A percentile compares a stretch with the other conserved stretches of the same genome.
Conservation (phyloP, 192 early-diverging fungal genomes). For the Coemansia sp. region DNA sequence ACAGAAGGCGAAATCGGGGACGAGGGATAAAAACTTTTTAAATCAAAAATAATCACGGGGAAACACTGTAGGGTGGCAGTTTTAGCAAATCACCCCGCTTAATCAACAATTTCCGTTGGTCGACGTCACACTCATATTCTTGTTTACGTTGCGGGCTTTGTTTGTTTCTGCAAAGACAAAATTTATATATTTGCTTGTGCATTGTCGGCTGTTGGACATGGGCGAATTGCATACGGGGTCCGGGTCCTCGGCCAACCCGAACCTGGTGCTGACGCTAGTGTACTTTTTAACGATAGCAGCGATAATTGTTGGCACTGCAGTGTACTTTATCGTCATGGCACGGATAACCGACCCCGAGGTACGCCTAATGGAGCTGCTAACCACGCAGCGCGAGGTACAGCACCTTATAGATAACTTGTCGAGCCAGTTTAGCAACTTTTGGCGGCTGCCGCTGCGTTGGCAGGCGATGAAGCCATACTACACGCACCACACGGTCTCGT, state of each 20-base stretch:
- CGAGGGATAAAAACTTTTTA: not conserved
- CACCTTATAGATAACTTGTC: slow-evolving; percentile 59
- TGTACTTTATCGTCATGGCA: slow-evolving; percentile 57
- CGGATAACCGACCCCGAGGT: slow-evolving; percentile 54
- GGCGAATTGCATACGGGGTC: slow-evolving; percentile 1
- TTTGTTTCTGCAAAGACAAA: not conserved
- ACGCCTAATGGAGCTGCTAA: slow-evolving; percentile 56
- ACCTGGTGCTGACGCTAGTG: slow-evolving; percentile 44
- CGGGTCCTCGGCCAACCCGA: slow-evolving; percentile 31
- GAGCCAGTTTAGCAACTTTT: slow-evolving; percentile 52
- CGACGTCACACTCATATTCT: not conserved
- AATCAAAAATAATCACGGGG: no score
- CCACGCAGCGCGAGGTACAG: slow-evolving; percentile 58
- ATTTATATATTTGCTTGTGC: not conserved
- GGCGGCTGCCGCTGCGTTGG: slow-evolving; percentile 52
- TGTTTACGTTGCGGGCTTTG: not conserved
- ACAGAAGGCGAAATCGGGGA: not conserved
- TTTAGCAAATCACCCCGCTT: no score
- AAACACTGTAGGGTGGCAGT: no score
- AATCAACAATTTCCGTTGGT: no score
- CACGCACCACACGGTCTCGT: slow-evolving; percentile 51
- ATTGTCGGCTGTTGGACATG: not conserved
- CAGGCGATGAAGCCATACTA: slow-evolving; percentile 52
- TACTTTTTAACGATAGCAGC: slow-evolving; percentile 56
- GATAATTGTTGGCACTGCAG: slow-evolving; percentile 46